Percentiles rank a stretch among this genome's conserved stretches.
These are phyloP conservation scores for Zygoascus meyerae DNA, from an alignment of 1,139 yeast genomes.

Conservation along the genomic window DNA sequence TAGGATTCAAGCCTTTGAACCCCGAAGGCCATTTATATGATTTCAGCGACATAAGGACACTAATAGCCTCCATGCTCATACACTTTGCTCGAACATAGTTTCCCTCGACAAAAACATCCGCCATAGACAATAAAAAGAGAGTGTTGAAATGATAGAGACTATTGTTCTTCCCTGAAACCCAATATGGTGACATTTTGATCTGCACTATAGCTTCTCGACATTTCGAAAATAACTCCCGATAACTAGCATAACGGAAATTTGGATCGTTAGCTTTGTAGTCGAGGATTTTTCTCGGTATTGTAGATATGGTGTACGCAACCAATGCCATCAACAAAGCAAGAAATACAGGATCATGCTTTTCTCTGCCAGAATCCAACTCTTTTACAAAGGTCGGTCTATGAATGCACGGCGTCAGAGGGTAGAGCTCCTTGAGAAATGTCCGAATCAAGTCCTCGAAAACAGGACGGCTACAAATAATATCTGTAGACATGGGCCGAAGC, in stretches of 20 bases:
- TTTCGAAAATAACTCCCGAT: constrained; percentile 9
- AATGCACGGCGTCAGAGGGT: constrained; percentile 12
- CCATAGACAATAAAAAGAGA: constrained; percentile 8
- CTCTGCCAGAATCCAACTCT: constrained; percentile 9
- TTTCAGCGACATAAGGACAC: constrained; percentile 8
- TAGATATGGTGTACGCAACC: constrained; percentile 13
- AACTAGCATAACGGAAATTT: constrained; percentile 7
- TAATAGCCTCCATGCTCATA: constrained; percentile 8
- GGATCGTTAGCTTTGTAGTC: constrained; percentile 10
- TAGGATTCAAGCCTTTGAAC: constrained; percentile 6
- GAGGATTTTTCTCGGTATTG: constrained; percentile 9
- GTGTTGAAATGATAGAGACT: constrained; percentile 7
- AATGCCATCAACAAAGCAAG: constrained; percentile 9
- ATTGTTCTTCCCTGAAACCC: constrained; percentile 7
- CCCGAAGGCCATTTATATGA: constrained; percentile 14
- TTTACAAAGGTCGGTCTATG: constrained; percentile 12
- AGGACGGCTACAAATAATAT: constrained; percentile 4
- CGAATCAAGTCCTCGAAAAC: constrained; percentile 9
- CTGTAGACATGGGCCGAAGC: constrained; percentile 5
- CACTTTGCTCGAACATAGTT: constrained; percentile 11
- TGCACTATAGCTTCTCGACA: constrained; percentile 9
- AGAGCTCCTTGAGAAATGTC: constrained; percentile 6
- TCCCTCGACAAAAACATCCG: constrained; percentile 11
- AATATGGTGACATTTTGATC: constrained; percentile 6
- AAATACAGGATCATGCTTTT: constrained; percentile 10